These are phyloP conservation scores for Lithospermum erythrorhizon DNA, from an alignment of 257 asterid genomes.

Conservation along the genomic window DNA sequence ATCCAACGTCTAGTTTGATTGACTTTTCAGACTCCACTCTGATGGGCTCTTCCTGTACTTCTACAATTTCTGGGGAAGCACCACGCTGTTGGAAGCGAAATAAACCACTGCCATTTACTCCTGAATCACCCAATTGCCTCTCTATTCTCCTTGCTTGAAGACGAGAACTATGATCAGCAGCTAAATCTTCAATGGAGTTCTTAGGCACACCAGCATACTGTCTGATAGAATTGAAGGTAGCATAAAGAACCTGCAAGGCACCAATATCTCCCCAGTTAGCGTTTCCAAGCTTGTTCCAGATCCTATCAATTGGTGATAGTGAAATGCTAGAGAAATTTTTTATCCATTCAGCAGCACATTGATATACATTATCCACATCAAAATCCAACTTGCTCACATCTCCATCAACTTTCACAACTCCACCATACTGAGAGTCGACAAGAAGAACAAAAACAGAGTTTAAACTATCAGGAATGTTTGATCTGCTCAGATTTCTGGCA, in stretches of 20 bases:
- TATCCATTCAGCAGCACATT: slow-evolving; percentile 81
- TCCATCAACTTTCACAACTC: slow-evolving; percentile 84
- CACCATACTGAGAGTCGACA: slow-evolving; percentile 78
- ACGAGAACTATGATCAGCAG: slow-evolving; percentile 89
- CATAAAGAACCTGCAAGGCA: slow-evolving; percentile 78
- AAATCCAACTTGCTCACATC: slow-evolving; percentile 68
- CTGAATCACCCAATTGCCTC: slow-evolving; percentile 58
- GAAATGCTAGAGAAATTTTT: slow-evolving; percentile 50
- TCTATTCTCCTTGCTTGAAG: slow-evolving; percentile 78
- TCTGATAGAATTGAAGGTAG: slow-evolving; percentile 79
- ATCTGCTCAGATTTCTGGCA: slow-evolving; percentile 80
- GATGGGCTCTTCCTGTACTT: slow-evolving; percentile 66
- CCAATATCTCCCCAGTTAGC: slow-evolving; percentile 98
- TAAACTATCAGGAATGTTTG: slow-evolving; percentile 58
- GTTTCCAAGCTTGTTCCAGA: slow-evolving; percentile 99
- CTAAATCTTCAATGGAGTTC: slow-evolving; percentile 76
- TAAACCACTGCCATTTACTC: slow-evolving; percentile 55
- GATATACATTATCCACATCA: slow-evolving; percentile 61
- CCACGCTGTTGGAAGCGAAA: slow-evolving; percentile 58
- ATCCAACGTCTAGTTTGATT: slow-evolving; percentile 63
- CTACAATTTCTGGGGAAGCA: slow-evolving; percentile 88
- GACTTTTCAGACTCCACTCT: slow-evolving; percentile 42
- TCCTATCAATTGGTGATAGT: slow-evolving; percentile 70
- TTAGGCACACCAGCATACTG: slow-evolving; percentile 75
- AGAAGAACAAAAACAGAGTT: slow-evolving; percentile 64